phyloP scores from a whole-genome alignment of 2,329 filamentous ascomycete species.

The Talaromyces sp. region DNA sequence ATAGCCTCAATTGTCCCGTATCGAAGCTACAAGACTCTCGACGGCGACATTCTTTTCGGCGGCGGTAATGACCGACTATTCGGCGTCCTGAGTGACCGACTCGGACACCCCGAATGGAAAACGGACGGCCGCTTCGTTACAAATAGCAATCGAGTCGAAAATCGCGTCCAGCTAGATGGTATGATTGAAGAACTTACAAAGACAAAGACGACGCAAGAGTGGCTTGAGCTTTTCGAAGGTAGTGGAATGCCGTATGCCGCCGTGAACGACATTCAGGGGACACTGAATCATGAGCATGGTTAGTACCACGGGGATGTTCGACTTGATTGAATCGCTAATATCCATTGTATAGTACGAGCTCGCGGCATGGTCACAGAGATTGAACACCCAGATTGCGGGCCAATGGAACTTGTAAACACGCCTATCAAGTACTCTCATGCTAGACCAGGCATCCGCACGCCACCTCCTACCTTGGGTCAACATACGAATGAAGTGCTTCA shows the following conservation, averaged over 20 bases:
- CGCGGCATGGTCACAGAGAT: constrained; percentile 87
- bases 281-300: constrained; percentile 81
- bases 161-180: constrained; percentile 72
- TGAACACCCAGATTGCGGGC: constrained; percentile 76
- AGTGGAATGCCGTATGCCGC: constrained; percentile 91
- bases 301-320: constrained; percentile 28
- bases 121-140: constrained; percentile 55
- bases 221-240: constrained; percentile 83
- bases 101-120: constrained; percentile 58
- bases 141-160: constrained; percentile 57
- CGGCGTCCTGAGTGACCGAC: constrained; percentile 55
- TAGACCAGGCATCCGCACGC: constrained; percentile 67
- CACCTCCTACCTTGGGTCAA: constrained; percentile 81
- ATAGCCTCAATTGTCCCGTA: constrained; percentile 95
- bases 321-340: neutral
- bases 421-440: constrained; percentile 91
- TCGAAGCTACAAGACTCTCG: constrained; percentile 66
- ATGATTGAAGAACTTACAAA: constrained; percentile 72
- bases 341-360: constrained; percentile 52
- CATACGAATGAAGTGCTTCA: constrained; percentile 75
- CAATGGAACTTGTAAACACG: constrained; percentile 86
- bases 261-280: constrained; percentile 85
- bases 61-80: constrained; percentile 63
- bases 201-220: constrained; percentile 78
- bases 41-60: constrained; percentile 61